Base-by-base conservation (phyloP, 2,329 filamentous ascomycete genomes). In the Purpureocillium takamizusanense region DNA sequence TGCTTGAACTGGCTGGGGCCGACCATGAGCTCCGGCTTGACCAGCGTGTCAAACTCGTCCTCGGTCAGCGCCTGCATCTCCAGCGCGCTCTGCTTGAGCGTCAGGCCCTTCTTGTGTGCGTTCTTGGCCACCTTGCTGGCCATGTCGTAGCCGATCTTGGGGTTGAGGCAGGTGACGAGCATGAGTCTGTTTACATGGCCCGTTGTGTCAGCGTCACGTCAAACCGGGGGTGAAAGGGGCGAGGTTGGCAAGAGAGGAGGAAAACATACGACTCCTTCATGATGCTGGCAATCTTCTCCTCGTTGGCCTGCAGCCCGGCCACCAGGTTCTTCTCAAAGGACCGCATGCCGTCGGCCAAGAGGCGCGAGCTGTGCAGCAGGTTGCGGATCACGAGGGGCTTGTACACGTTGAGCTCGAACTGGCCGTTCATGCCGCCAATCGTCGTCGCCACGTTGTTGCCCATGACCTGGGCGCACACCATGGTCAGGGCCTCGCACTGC, bases 331-430 rank as follows among this genome's bases (percentile, higher is more conserved):
- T 85, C 70, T 95, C 86, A 60, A 98, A 97, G 47, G 86, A 94
- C 55, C 76, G 77, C 89, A 97, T 97, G 53, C 85, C 86, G 57
- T 98, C 92, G 28, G 86, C 74, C 40, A 98, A 70, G 44, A 98
- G 80, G 48, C 90, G 80, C 41, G 83, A 74, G 69, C 87, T 95
- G 76, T 97, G 92, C 30, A 98, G 76, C 49, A 97, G 72, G 70
- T 97, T 97, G 65, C 84, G 78, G 66, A 97, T 97, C 61, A 98
- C 76, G 42, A 97, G 78, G 32, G 92, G 92, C 76, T 97, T 97
- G 79, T 95, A 98, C 40, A 97, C 92, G 66, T 97, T 98, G 51
- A 98, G 78, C 68, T 97, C 92, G 54, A 98, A 98, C 70, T 97
- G 94, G 49, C 92, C 92, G 69, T 92, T 94, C 72, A 94, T 94